Conservation (phyloP, 306 rosid genomes). For the Malus domestica region DNA sequence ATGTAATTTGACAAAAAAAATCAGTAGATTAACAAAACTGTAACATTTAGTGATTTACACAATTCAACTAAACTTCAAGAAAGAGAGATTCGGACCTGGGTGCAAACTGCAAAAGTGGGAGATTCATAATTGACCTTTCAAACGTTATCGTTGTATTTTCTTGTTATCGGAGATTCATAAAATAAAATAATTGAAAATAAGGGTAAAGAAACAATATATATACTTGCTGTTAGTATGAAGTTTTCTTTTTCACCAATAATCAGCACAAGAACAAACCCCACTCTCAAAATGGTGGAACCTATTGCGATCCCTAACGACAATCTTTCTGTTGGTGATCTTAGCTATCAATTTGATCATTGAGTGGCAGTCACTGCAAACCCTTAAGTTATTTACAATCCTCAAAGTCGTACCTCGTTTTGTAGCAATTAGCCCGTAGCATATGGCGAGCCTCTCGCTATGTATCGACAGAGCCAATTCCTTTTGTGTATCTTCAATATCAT, state of each 20-base stretch:
- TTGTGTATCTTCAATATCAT: slow-evolving; percentile 31
- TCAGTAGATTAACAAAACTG: too few relatives aligned
- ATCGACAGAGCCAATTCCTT: slow-evolving; percentile 36
- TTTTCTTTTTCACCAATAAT: slow-evolving; percentile 30
- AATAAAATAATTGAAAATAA: neutral
- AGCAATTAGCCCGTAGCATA: slow-evolving; percentile 39
- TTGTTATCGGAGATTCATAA: too few relatives aligned
- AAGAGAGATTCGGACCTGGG: too few relatives aligned
- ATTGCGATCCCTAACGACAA: slow-evolving; percentile 41
- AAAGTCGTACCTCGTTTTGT: slow-evolving; percentile 24
- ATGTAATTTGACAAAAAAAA: too few relatives aligned
- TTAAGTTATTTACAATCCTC: slow-evolving; percentile 34
- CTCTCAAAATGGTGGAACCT: slow-evolving; percentile 51
- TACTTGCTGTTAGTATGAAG: neutral
- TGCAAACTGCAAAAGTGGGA: too few relatives aligned
- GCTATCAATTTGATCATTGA: slow-evolving; percentile 36
- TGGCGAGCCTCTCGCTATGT: slow-evolving; percentile 48
- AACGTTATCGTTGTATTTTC: too few relatives aligned
- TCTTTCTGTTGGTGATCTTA: slow-evolving; percentile 28
- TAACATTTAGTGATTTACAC: too few relatives aligned
- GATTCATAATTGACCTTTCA: too few relatives aligned
- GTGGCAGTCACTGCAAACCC: slow-evolving; percentile 43
- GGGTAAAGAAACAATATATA: neutral
- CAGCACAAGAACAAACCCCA: slow-evolving; percentile 38
- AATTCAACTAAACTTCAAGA: too few relatives aligned